Evolutionary conservation across 257 asterid genomes (phyloP).

Genomic region (Gentiana macrophylla): DNA sequence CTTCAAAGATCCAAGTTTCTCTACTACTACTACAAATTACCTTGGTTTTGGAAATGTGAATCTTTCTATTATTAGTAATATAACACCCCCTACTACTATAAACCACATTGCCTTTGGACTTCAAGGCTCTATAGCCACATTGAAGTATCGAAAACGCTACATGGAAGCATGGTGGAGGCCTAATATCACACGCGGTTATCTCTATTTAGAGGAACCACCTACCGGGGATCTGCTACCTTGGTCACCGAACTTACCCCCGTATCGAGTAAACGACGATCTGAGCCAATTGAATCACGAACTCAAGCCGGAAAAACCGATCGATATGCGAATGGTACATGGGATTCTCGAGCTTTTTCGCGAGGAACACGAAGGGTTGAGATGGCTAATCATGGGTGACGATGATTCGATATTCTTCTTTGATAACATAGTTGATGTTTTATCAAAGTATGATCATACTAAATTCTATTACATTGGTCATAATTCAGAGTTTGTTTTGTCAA

Average conservation of each 20-base stretch:
- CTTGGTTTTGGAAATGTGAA: too few species aligned
- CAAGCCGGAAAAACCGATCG: constrained; percentile 6
- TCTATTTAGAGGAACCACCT: constrained; percentile 38
- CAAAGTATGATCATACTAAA: constrained; percentile 33
- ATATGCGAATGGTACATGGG: constrained; percentile 37
- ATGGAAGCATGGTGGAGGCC: constrained; percentile 74
- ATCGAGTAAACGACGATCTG: constrained; percentile 29
- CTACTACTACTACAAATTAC: too few species aligned
- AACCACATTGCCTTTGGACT: constrained; percentile 17
- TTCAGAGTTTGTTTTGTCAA: constrained; percentile 43
- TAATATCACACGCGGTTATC: constrained; percentile 32
- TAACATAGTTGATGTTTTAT: constrained; percentile 39
- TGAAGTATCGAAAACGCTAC: constrained; percentile 23
- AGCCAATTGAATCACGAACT: constrained; percentile 13
- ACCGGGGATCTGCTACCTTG: constrained; percentile 37
- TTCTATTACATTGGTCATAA: constrained; percentile 40
- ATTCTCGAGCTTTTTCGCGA: constrained; percentile 50
- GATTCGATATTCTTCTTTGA: constrained; percentile 58
- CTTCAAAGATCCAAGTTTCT: too few species aligned
- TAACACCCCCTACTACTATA: constrained; percentile 16
- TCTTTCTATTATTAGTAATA: too few species aligned
- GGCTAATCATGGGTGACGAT: constrained; percentile 77
- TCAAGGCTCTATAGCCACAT: constrained; percentile 15
- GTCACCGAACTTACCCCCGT: constrained; percentile 47
- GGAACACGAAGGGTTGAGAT: constrained; percentile 22